Evolutionary conservation across 495 filamentous ascomycete species (phyloP).

Genomic region (Venustampulla echinocandica): DNA sequence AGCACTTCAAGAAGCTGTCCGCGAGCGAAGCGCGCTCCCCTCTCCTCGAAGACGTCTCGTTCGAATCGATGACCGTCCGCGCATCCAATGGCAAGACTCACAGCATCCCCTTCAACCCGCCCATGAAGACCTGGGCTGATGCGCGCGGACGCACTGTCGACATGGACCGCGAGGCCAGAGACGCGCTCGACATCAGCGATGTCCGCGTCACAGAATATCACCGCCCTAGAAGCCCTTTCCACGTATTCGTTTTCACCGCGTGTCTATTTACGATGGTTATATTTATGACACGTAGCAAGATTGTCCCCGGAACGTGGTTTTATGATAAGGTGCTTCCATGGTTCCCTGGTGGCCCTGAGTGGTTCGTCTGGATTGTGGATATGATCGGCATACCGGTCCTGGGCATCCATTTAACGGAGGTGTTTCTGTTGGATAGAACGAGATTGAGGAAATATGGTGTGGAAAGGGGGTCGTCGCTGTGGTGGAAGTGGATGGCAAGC

Average conservation of each 20-base stretch:
- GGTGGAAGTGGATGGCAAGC: conserved; percentile 53
- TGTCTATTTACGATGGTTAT: conserved; percentile 36
- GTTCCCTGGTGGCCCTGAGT: conserved; percentile 38
- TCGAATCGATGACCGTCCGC: conserved; percentile 44
- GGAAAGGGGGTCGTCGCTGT: conserved; percentile 39
- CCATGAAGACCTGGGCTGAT: conserved; percentile 48
- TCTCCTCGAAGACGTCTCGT: conserved; percentile 45
- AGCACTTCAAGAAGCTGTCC: conserved; percentile 38
- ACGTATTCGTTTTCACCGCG: conserved; percentile 34
- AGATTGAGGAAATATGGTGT: conserved; percentile 50
- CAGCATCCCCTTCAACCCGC: conserved; percentile 50
- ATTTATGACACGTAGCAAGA: conserved; percentile 33
- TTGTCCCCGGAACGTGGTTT: conserved; percentile 45
- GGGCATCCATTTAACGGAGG: conserved; percentile 47
- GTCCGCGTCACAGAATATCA: conserved; percentile 49
- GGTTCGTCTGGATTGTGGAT: conserved; percentile 35
- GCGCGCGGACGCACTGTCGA: conserved; percentile 51
- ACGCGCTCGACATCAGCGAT: conserved; percentile 44
- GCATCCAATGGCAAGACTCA: conserved; percentile 31
- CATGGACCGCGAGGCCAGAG: conserved; percentile 54
- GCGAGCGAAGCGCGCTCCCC: conserved; percentile 31
- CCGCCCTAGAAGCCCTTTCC: conserved; percentile 32
- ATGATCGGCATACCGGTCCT: conserved; percentile 38
- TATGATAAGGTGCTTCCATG: conserved; percentile 40
- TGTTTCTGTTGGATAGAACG: conserved; percentile 35